Conservation (phyloP, 331 rosid genomes). For the Telfairia occidentalis region DNA sequence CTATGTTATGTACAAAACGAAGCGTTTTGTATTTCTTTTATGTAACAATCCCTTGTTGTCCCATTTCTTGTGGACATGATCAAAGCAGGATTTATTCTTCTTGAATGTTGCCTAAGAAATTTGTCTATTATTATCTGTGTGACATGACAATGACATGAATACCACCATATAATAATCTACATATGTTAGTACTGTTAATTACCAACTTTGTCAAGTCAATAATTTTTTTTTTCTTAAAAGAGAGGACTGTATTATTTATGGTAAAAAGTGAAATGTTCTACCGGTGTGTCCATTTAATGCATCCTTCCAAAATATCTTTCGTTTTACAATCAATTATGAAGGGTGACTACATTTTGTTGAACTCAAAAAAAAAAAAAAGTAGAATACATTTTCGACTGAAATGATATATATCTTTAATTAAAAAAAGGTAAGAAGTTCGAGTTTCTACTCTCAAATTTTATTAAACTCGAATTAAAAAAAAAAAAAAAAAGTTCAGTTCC, state of each 20-base stretch:
- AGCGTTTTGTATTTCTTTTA: not conserved
- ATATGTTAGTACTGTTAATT: not conserved
- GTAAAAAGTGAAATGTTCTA: not conserved
- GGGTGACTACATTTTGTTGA: too few relatives aligned
- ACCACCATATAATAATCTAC: not conserved
- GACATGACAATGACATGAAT: not conserved
- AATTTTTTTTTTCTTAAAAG: not conserved
- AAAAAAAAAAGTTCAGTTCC: not conserved
- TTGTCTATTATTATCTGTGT: not conserved
- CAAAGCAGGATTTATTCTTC: not conserved
- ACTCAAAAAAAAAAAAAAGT: too few relatives aligned
- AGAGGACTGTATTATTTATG: not conserved
- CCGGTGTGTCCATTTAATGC: slow-evolving; percentile 1
- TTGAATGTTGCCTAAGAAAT: not conserved
- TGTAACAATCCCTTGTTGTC: not conserved
- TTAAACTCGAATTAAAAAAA: too few relatives aligned
- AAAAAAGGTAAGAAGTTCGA: too few relatives aligned
- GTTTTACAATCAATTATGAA: not conserved
- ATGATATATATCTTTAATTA: too few relatives aligned
- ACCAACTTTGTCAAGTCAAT: not conserved
- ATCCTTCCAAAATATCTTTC: not conserved
- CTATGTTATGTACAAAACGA: not conserved
- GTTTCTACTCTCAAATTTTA: too few relatives aligned
- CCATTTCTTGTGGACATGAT: not conserved
- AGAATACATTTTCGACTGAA: too few relatives aligned